Base-by-base conservation (phyloP, 257 asterid species). In the Gentiana dahurica region DNA sequence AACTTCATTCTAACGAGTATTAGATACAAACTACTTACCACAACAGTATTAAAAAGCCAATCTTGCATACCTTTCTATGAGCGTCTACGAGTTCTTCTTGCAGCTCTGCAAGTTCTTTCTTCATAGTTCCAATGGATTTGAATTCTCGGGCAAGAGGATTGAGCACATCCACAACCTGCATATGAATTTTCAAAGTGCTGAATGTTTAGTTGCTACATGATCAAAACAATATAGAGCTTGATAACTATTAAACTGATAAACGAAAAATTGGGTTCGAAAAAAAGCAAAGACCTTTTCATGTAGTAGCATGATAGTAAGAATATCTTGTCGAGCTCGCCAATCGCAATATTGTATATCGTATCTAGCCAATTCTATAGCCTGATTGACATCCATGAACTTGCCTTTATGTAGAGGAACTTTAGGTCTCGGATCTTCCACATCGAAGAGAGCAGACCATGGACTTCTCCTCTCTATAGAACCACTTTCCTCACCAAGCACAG, bases 291-390 rank as follows among this genome's bases (percentile, higher is more conserved):
- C 98, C 96, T 87, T 87, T 71, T 87, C 98, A 34, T 91, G 96
- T 49, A 91, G 89, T 62, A 79, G 95, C 95, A 91, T 87, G 78
- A 91, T 91, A 0, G 82, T 57, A 44, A 87, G 94, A 64, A 91
- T 90, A 36, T 87, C 98, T 76, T 79, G 98, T 49, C 98, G 79
- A 68, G 98, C 98, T 74, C 85, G 80, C 98, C 98, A 91, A 75
- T 91, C 96, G 46, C 94, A 87, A 71, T 91, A 91, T 34, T 87
- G 96, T 54, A 91, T 55, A 71, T 90, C 96, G 60, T 71, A 84
- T 71, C 96, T 72, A 66, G 96, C 96, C 60, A 90, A 88, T 67
- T 86, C 96, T 51, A 90, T 70, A 59, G 98, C 95, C 69, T 84
- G 94, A 72, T 82, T 60, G 55, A 68, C 82, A 52, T 86, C 94